Percentiles rank a stretch among this genome's conserved stretches.
These are phyloP conservation scores for Ceratocystiopsis minuta DNA, from an alignment of 2,329 filamentous ascomycete genomes.

Conservation along the genomic window DNA sequence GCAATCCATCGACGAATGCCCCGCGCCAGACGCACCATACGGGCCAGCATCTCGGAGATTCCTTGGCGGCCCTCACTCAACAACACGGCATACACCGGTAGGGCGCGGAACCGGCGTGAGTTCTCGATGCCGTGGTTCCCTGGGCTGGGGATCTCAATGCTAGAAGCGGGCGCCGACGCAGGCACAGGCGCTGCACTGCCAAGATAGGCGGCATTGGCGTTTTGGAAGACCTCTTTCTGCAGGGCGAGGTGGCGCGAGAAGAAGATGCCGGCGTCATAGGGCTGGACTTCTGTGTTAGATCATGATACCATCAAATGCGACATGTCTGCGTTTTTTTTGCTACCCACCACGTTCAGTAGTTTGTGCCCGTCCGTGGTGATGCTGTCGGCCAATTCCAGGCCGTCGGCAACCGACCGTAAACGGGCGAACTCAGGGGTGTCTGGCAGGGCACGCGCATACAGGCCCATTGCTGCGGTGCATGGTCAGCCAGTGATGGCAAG, in stretches of 20 bases:
- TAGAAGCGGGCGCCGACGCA: no score
- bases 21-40: constrained; percentile 56
- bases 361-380: constrained; percentile 82
- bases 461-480: constrained; percentile 63
- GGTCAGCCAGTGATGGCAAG: background rate
- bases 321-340: background rate
- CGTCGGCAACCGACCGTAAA: constrained; percentile 33
- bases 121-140: constrained; percentile 82
- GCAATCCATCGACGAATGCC: constrained; percentile 45
- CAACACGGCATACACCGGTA: constrained; percentile 75
- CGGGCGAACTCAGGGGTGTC: constrained; percentile 34
- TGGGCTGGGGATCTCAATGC: constrained; percentile 45
- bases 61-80: constrained; percentile 55
- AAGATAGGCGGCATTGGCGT: constrained; percentile 75
- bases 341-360: constrained; percentile 63
- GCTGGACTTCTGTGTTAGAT: constrained; percentile 22
- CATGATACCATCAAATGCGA: background rate
- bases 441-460: constrained; percentile 54
- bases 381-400: constrained; percentile 68
- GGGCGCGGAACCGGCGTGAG: constrained; percentile 71
- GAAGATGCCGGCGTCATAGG: constrained; percentile 87
- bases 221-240: constrained; percentile 52
- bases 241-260: constrained; percentile 46
- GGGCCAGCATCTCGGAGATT: constrained; percentile 48
- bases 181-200: constrained; percentile 11